A percentile compares a stretch with the other conserved stretches of the same genome.
Evolutionary conservation across 2,329 filamentous ascomycete genomes (phyloP).

Genomic region (Penicillium sp.): DNA sequence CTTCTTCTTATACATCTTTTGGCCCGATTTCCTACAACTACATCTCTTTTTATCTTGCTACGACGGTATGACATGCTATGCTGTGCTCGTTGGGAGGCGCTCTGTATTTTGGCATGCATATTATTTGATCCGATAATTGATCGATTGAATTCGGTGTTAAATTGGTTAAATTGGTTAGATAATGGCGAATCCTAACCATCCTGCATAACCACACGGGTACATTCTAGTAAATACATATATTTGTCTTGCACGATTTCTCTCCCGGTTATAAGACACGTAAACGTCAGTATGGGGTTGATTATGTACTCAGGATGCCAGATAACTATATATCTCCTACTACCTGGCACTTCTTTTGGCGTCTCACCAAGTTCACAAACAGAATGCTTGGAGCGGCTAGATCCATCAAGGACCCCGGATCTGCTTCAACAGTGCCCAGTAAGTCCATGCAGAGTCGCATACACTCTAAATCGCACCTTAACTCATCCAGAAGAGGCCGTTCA

Average conservation of each 20-base stretch:
- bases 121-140: background rate
- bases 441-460: too few species aligned
- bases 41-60: background rate
- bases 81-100: constrained; percentile 12
- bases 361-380: too few species aligned
- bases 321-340: too few species aligned
- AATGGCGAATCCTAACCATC: background rate
- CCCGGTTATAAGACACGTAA: background rate
- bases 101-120: constrained; percentile 15
- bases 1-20: background rate
- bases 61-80: constrained; percentile 3
- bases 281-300: too few species aligned
- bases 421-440: too few species aligned
- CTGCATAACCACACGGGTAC: background rate
- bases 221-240: background rate
- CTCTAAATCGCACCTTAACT: too few species aligned
- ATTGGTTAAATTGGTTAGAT: background rate
- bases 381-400: too few species aligned
- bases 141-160: background rate
- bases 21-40: background rate
- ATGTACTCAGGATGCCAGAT: too few species aligned
- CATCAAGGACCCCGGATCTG: too few species aligned
- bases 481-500: too few species aligned
- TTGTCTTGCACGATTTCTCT: background rate
- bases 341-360: too few species aligned